Base-by-base conservation (phyloP, 75 land plant species). In the Cryptomeria japonica region DNA sequence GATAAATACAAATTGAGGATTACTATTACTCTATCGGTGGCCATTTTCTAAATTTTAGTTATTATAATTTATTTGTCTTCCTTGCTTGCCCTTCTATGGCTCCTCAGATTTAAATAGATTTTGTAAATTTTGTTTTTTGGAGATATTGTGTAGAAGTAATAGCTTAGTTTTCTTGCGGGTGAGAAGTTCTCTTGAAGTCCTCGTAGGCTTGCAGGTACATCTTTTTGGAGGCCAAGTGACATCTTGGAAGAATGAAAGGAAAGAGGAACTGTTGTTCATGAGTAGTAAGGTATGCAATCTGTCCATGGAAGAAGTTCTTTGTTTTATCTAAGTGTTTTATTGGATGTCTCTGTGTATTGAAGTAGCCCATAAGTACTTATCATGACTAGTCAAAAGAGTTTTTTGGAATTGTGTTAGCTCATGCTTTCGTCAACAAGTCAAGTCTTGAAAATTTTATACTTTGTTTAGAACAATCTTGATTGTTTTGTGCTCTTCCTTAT, bases 181-280 rank as follows among this genome's bases (percentile, higher is more conserved):
- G 51, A 46, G 84, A 82, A 56, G 25, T 85, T 85, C 3, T 85
- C 42, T 85, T 46, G 31, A 85, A 47, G 41, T 85, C 22, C 42
- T 55, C 34, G 58, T 56, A 36, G 61, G 19, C 44, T 72, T 93
- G 47, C 86, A 88, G 88, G 88, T 88, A 38, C 73, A 88, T 41
- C 47, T 88, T 16, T 85, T 84, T 88, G 88, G 88, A 51, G 88
- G 87, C 0, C 88, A 88, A 1, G 88, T 88, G 31, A 88, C 88
- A 53, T 51, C 88, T 85, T 88, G 88, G 88, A 88, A 88, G 58
- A 84, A 88, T 88, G 87, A 84, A 11, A 19, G 19, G 19, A 87
- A 87, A 85, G 88, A 88, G 85, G 88, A 88, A 51, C 87, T 88
- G 64, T 44, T 88, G 70, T 88, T 88, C 38, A 47, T 88, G 87